Base-by-base conservation (phyloP, 192 early-diverging fungal genomes). In the Coemansia sp. region DNA sequence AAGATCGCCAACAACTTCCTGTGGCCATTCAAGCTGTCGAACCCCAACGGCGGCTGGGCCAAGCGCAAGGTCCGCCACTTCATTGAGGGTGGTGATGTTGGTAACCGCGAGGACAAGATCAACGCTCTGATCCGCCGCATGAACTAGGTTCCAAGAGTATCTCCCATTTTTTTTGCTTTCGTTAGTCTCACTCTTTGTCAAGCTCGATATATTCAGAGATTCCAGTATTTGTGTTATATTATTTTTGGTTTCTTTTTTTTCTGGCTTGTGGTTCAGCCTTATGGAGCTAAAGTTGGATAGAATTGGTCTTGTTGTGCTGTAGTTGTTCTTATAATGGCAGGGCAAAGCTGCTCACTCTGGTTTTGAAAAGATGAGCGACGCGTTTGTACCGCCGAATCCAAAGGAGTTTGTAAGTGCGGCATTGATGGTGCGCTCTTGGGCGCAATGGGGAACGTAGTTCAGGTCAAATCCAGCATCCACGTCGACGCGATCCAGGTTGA, bases 1-100 rank as follows among this genome's bases (percentile, higher is more conserved):
- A 95, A 95, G 89, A 85, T 89, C 73, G 97, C 91, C 84, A 94
- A 92, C 87, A 93, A 91, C 88, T 99, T 99, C 90, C 86, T 99
- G 80, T 99, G 97, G 97, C 91, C 97, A 66, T 97, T 99, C 89
- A 93, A 94, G 86, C 88, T 99, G 69, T 95, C 93, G 68, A 97
- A 96, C 91, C 96, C 97, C 71, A 98, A 87, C 68, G 96, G 96
- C 75, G 94, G 94, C 66, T 98, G 88, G 91, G 84, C 86, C 74
- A 85, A 86, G 61, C 94, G 95, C 88, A 99, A 99, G 91, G 86
- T 90, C 62, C 79, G 82, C 28, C 92, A 98, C 91, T 99, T 97
- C 81, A 91, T 98, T 68, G 90, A 98, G 85, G 96, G 95, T 75
- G 97, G 97, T 80, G 96, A 96, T 85, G 85, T 85, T 70, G 97